Base-by-base conservation (phyloP, 305 asterid genomes). In the Striga hermonthica region DNA sequence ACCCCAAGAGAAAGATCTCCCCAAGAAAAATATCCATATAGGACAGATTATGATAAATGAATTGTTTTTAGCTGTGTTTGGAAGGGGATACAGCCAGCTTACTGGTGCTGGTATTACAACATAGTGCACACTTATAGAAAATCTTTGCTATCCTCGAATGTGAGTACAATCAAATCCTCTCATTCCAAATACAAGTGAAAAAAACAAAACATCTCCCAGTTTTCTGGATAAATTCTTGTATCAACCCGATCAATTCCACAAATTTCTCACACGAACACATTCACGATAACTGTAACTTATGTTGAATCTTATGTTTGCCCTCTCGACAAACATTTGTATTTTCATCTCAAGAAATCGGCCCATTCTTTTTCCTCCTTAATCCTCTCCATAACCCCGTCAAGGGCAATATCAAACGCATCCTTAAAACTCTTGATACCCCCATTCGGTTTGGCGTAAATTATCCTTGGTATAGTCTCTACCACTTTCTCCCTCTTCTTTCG, bases 321-420 rank as follows among this genome's bases (percentile, higher is more conserved):
- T 8, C 6, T 8, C 44, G 3, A 8, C 9, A 39, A 5, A 5
- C 44, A 49, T 43, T 12, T 44, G 0, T 13, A 16, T 11, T 36
- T 10, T 67, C 63, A 58, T 76, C 74, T 41, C 16, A 78, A 67
- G 81, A 81, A 81, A 78, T 81, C 85, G 55, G 77, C 83, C 82
- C 82, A 79, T 60, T 83, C 84, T 52, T 79, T 83, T 53, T 83
- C 82, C 77, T 75, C 81, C 76, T 81, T 83, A 48, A 85, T 74
- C 80, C 85, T 81, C 77, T 78, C 83, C 57, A 88, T 38, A 64
- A 82, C 90, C 44, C 84, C 89, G 62, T 88, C 90, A 43, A 82
- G 73, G 39, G 95, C 86, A 60, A 81, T 57, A 52, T 88, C 91
- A 65, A 88, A 85, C 10, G 89, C 93, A 78, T 88, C 96, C 72